Evolutionary conservation across 2,329 filamentous ascomycete species (phyloP), one percentile per base, ranked within the genome.

Genomic region (Leptographium radiaticola): DNA sequence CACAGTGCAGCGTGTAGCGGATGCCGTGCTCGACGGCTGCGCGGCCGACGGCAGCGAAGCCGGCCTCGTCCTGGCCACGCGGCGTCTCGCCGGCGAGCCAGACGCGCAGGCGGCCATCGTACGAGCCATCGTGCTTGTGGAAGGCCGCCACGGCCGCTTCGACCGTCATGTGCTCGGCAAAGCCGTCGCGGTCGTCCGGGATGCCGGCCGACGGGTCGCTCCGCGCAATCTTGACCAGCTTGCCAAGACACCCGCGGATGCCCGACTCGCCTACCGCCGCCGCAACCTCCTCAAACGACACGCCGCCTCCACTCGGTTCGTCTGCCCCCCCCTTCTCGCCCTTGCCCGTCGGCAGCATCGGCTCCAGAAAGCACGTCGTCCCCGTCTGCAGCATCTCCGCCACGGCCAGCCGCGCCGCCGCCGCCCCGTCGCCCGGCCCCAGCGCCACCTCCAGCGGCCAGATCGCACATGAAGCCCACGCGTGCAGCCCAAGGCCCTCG

Each of bases 281-380:
- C 6, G 36, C 44, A 11, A 53, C 39, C 6, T 33, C 31, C 1
- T 13, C 43, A 46, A 53, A 53, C 25, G 31, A 25, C 5, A 46
- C 25, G 12, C 15, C 44, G 18, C 16, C 44, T 25, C 25, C 25
- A 5, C 25, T 25, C 25, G 25, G 3, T 3, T 25, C 25, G 25
- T 25, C 25, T 5, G 25, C 25, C 25, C 25, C 25, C 25, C 25
- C 25, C 25, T 2, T 25, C 25, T 25, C 25, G 2, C 25, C 25
- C 25, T 25, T 25, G 31, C 36, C 48, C 18, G 51, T 39, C 9
- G 51, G 51, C n/a, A 53, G 44, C 51, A 53, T 53, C 10, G 51
- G 51, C 36, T 53, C 51, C 15, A 53, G 42, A 45, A 53, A 53
- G 38, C 51, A 53, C 9, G 51, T 53, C 13, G 51, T 53, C 25